These are phyloP conservation scores for Cryphonectria nitschkei DNA, from an alignment of 2,329 filamentous ascomycete species.

Conservation along the genomic window DNA sequence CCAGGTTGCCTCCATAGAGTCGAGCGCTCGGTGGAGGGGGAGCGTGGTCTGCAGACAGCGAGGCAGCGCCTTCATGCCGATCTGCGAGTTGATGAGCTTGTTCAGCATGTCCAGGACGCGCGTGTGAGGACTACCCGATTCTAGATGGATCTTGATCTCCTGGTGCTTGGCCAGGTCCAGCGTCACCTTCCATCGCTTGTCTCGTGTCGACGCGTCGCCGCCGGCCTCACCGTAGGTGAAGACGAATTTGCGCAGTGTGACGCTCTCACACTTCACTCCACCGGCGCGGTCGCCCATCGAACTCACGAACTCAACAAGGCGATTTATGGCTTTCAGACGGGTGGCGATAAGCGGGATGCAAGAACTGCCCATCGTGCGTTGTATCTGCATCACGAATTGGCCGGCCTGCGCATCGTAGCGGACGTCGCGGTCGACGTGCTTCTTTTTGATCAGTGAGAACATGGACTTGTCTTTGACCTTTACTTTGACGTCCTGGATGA, in stretches of 20 bases:
- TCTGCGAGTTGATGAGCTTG: constrained; percentile 58
- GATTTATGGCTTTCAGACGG: constrained; percentile 68
- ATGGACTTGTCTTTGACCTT: constrained; percentile 56
- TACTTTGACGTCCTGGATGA: constrained; percentile 58
- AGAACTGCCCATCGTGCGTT: constrained; percentile 60
- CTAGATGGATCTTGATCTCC: constrained; percentile 61
- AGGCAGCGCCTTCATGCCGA: constrained; percentile 56
- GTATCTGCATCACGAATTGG: constrained; percentile 61
- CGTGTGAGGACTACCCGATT: constrained; percentile 68
- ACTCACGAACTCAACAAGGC: constrained; percentile 71
- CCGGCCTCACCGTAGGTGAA: constrained; percentile 65
- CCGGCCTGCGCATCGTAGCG: constrained; percentile 63
- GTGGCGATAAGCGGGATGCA: constrained; percentile 62
- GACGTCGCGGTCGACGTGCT: constrained; percentile 63
- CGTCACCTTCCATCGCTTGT: constrained; percentile 52
- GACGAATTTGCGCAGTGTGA: constrained; percentile 64
- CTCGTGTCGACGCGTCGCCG: constrained; percentile 33
- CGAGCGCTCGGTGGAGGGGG: constrained; percentile 65
- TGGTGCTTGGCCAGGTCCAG: constrained; percentile 59
- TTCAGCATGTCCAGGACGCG: constrained; percentile 63
- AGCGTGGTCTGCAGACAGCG: constrained; percentile 63
- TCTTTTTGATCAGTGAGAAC: constrained; percentile 58
- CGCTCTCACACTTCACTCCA: constrained; percentile 59
- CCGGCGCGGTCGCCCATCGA: constrained; percentile 62
- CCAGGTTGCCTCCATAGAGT: constrained; percentile 63